A percentile compares a stretch with the other conserved stretches of the same genome.
Evolutionary conservation across 495 filamentous ascomycete species (phyloP).

Genomic region (Ramalina intermedia): DNA sequence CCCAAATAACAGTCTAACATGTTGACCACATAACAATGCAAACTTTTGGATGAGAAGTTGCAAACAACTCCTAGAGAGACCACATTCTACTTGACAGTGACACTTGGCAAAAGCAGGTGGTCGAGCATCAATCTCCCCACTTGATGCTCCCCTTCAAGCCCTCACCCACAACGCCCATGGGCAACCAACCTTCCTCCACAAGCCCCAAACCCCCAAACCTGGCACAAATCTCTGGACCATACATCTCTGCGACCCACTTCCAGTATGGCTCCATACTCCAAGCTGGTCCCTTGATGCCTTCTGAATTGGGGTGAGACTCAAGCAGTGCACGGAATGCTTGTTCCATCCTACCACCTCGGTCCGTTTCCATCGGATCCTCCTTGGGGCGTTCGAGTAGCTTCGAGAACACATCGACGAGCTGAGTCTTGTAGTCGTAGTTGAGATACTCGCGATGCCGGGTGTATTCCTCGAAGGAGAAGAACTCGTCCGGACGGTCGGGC

Average conservation of each 20-base stretch:
- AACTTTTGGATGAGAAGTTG: no score
- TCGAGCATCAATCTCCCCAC: slow-evolving; percentile 33
- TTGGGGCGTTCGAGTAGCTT: slow-evolving; percentile 26
- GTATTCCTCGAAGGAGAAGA: slow-evolving; percentile 42
- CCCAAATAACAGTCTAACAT: no score
- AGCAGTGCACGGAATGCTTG: slow-evolving; percentile 15
- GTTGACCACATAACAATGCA: no score
- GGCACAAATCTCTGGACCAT: slow-evolving; percentile 42
- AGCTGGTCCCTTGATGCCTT: slow-evolving; percentile 16
- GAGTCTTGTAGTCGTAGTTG: slow-evolving; percentile 18
- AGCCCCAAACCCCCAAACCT: slow-evolving; percentile 47
- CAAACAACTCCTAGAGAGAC: no score
- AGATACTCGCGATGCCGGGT: slow-evolving; percentile 30
- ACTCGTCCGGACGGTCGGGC: slow-evolving; percentile 21
- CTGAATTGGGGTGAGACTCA: slow-evolving; percentile 6
- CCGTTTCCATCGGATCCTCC: slow-evolving; percentile 20
- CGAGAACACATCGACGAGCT: slow-evolving; percentile 22
- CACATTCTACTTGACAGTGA: no score
- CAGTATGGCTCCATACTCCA: slow-evolving; percentile 41
- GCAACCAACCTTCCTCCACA: slow-evolving; percentile 45
- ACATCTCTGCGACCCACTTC: slow-evolving; percentile 48
- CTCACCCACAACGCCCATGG: slow-evolving; percentile 49
- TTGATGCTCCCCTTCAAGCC: slow-evolving; percentile 42
- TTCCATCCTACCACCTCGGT: slow-evolving; percentile 11
- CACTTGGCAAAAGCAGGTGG: no score